Evolutionary conservation across 192 early-diverging fungal species (phyloP).

Genomic region (Linnemannia elongata): DNA sequence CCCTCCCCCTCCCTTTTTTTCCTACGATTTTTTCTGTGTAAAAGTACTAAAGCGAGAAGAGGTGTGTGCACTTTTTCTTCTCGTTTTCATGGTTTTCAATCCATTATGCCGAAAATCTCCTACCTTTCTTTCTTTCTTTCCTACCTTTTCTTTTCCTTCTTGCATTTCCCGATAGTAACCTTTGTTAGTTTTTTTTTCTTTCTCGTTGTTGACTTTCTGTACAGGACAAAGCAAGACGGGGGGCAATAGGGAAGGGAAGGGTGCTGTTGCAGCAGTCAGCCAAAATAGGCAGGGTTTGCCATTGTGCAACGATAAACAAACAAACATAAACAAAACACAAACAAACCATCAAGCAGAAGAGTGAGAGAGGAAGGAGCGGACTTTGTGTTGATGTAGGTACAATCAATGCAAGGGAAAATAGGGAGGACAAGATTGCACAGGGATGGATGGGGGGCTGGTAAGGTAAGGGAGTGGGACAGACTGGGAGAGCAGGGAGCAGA

Average conservation of each 20-base stretch:
- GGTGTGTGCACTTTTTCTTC: background rate
- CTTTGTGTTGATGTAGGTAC: background rate
- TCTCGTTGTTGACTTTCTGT: too few species aligned
- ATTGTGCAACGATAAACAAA: background rate
- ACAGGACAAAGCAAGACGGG: too few species aligned
- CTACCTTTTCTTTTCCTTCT: background rate
- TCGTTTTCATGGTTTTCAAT: background rate
- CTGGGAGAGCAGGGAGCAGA: background rate
- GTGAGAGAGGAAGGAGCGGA: background rate
- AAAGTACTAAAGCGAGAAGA: background rate
- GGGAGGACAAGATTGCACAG: background rate
- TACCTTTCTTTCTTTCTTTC: background rate
- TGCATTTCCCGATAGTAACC: too few species aligned
- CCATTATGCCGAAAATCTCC: background rate
- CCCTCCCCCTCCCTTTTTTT: background rate
- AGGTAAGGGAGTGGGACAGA: background rate
- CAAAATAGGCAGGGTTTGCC: conserved; percentile 1
- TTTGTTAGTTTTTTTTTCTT: too few species aligned
- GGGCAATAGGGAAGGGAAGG: background rate
- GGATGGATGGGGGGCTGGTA: background rate
- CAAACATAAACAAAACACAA: background rate
- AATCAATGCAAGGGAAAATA: background rate
- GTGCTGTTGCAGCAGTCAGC: background rate
- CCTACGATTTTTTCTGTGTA: background rate
- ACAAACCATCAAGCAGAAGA: background rate